Conservation (phyloP, 768 basidiomycete genomes). For the Aureoboletus auriporus region DNA sequence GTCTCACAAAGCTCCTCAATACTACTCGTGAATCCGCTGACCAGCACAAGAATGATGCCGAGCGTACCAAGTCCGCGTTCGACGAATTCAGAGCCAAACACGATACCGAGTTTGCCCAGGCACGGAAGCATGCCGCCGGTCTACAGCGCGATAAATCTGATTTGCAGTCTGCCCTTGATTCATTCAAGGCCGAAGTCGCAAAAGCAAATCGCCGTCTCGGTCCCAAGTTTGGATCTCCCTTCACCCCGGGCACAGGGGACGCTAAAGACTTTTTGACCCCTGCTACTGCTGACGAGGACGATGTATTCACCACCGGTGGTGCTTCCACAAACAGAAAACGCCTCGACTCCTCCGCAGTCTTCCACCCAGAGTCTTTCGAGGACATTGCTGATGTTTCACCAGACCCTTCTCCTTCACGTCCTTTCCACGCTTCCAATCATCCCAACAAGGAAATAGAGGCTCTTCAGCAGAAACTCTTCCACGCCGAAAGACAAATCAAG, state of each 20-base stretch:
- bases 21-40: constrained; percentile 73
- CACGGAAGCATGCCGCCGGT: constrained; percentile 81
- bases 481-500: constrained; percentile 81
- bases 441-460: constrained; percentile 80
- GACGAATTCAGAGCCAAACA: constrained; percentile 85
- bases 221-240: constrained; percentile 65
- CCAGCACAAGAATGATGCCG: constrained; percentile 81
- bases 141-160: constrained; percentile 92
- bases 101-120: constrained; percentile 91
- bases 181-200: constrained; percentile 66
- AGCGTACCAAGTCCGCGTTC: constrained; percentile 57
- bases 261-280: constrained; percentile 54
- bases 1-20: constrained; percentile 71
- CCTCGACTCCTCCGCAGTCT: constrained; percentile 45
- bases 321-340: constrained; percentile 61
- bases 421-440: constrained; percentile 69
- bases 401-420: constrained; percentile 55
- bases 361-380: constrained; percentile 43
- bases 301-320: constrained; percentile 62
- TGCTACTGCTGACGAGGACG: constrained; percentile 50
- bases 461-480: constrained; percentile 74
- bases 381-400: constrained; percentile 53
- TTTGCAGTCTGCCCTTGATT: constrained; percentile 76
- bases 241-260: constrained; percentile 58
- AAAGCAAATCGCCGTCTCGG: constrained; percentile 56